phyloP scores from a whole-genome alignment of 495 filamentous ascomycete genomes.

The Aspergillus coremiiformis region DNA sequence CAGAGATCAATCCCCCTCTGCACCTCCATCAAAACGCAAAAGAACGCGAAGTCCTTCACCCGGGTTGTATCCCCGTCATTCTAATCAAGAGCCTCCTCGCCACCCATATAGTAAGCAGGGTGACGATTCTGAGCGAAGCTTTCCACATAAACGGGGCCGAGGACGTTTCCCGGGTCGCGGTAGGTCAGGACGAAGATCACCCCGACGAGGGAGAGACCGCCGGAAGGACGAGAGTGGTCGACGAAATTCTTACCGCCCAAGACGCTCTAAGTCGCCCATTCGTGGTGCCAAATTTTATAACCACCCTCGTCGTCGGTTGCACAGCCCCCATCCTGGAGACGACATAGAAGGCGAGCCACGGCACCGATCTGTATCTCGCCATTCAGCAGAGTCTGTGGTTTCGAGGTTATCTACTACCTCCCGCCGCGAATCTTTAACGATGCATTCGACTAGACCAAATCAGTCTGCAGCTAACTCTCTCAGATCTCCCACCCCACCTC shows the following conservation, averaged over 20 bases:
- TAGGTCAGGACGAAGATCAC: slow-evolving; percentile 26
- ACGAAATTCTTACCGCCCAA: slow-evolving; percentile 17
- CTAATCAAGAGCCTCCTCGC: slow-evolving; percentile 18
- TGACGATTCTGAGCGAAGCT: slow-evolving; percentile 29
- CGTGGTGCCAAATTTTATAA: slow-evolving; percentile 22
- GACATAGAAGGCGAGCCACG: slow-evolving; percentile 25
- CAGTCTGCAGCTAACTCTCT: slow-evolving; percentile 21
- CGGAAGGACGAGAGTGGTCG: slow-evolving; percentile 27
- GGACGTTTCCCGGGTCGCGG: slow-evolving; percentile 30
- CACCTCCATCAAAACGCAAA: slow-evolving; percentile 32
- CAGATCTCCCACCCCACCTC: slow-evolving; percentile 35
- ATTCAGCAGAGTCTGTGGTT: slow-evolving; percentile 27
- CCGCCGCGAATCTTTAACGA: slow-evolving; percentile 19
- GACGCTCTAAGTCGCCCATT: slow-evolving; percentile 26
- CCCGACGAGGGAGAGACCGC: slow-evolving; percentile 31
- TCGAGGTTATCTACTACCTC: slow-evolving; percentile 30
- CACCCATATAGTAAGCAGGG: slow-evolving; percentile 20
- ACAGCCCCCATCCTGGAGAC: slow-evolving; percentile 22
- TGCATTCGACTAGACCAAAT: slow-evolving; percentile 26
- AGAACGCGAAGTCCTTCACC: slow-evolving; percentile 45
- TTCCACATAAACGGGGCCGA: slow-evolving; percentile 22
- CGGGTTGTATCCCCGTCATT: slow-evolving; percentile 14
- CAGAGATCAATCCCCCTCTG: slow-evolving; percentile 30
- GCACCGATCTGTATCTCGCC: slow-evolving; percentile 29
- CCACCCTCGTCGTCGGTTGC: slow-evolving; percentile 27